Conservation (phyloP, 495 filamentous ascomycete species). For the Neurospora sp. region DNA sequence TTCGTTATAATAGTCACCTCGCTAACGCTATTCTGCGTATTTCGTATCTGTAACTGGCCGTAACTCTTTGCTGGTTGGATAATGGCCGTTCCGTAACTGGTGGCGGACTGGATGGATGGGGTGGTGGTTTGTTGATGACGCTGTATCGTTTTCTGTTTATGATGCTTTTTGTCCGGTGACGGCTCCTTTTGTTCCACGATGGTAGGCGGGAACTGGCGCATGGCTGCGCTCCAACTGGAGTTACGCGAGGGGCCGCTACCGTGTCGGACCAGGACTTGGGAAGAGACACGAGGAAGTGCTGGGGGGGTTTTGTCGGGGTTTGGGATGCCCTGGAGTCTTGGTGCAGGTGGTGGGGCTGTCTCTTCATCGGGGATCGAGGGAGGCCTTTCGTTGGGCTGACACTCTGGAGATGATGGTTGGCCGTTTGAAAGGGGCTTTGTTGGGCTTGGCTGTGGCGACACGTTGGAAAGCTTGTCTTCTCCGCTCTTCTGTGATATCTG, state of each 20-base stretch:
- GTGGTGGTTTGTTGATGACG: conserved; percentile 1
- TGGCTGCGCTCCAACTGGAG: background rate
- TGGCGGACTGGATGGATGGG: background rate
- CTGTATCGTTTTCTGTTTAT: conserved; percentile 15
- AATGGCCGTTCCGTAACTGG: background rate
- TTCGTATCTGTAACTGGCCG: background rate
- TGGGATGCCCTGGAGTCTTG: background rate
- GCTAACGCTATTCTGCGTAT: background rate
- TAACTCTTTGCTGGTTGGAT: background rate
- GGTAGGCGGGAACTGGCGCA: conserved; percentile 7
- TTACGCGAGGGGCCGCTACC: background rate
- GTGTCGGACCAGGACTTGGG: background rate
- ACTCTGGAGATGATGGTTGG: background rate
- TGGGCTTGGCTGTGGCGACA: background rate
- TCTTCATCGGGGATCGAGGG: background rate
- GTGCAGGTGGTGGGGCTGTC: background rate
- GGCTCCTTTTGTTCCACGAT: conserved; percentile 25
- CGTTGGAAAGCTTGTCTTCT: background rate
- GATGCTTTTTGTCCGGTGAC: conserved; percentile 4
- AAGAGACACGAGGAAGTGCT: background rate
- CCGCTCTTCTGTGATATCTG: background rate
- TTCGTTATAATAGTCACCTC: background rate
- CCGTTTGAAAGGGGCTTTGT: background rate
- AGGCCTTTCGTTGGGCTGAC: background rate
- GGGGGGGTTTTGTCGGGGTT: background rate